A percentile compares a stretch with the other conserved stretches of the same genome.
phyloP scores from a whole-genome alignment of 148 eudicot genomes.

The Pharnaceum exiguum region DNA sequence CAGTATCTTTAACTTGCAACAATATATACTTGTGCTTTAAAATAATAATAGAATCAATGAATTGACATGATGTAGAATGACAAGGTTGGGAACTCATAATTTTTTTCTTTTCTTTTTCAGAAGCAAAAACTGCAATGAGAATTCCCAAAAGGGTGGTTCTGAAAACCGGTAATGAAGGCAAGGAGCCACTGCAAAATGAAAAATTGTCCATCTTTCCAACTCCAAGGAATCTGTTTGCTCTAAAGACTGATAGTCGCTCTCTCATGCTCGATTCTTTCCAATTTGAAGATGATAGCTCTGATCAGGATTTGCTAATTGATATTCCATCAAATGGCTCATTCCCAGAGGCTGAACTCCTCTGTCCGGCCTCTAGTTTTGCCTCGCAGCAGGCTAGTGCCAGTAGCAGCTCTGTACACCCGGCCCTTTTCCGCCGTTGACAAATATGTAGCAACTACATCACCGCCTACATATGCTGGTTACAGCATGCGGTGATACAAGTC shows the following conservation, averaged over 20 bases:
- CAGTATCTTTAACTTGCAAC: no score
- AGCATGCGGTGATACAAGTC: conserved; percentile 7
- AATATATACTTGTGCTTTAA: no score
- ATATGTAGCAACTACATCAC: conserved; percentile 5
- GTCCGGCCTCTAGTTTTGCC: conserved; percentile 43
- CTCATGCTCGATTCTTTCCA: conserved; percentile 51
- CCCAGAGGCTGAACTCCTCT: conserved; percentile 88
- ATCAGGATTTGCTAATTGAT: conserved; percentile 78
- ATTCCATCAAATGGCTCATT: conserved; percentile 77
- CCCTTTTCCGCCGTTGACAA: conserved; percentile 36
- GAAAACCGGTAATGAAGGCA: conserved; percentile 38
- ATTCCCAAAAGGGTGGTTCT: conserved; percentile 39
- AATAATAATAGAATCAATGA: no score
- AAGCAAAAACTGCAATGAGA: conserved; percentile 45
- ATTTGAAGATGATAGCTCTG: conserved; percentile 50
- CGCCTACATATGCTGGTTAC: not conserved
- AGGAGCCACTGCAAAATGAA: conserved; percentile 42
- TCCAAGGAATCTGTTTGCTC: conserved; percentile 42
- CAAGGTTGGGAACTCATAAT: not conserved
- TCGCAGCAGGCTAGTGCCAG: conserved; percentile 60
- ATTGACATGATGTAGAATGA: no score
- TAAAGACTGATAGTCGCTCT: conserved; percentile 42
- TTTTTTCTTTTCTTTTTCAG: conserved; percentile 32
- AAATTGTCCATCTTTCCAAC: conserved; percentile 44
- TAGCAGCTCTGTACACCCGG: conserved; percentile 53